phyloP scores from a whole-genome alignment of 2,329 filamentous ascomycete genomes.

The Apiospora pterosperma region DNA sequence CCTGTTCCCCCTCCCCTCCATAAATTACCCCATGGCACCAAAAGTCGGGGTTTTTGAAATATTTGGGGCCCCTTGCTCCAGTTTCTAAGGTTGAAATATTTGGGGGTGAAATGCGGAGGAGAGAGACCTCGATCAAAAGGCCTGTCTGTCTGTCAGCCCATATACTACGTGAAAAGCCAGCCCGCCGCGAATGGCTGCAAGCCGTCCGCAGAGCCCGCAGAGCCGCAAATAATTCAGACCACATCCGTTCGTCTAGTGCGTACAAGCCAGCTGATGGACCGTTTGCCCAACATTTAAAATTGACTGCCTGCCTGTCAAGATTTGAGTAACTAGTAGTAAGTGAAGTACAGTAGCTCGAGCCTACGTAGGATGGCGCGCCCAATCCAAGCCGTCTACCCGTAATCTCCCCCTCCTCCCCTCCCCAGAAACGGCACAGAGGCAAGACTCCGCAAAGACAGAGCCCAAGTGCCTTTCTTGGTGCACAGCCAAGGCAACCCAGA shows the following conservation, averaged over 20 bases:
- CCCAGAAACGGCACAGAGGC: background rate
- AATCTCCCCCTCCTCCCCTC: too few species aligned
- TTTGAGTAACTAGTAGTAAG: too few species aligned
- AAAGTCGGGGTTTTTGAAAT: background rate
- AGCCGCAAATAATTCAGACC: background rate
- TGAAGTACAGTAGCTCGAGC: background rate
- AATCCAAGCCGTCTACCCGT: background rate
- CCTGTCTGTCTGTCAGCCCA: background rate
- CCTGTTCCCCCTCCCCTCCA: background rate
- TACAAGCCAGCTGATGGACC: background rate
- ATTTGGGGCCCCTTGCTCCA: background rate
- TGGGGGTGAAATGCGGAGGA: background rate
- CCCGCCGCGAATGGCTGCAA: background rate
- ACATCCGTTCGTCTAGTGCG: background rate
- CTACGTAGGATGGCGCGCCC: background rate
- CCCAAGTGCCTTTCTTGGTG: background rate
- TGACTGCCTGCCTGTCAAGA: background rate
- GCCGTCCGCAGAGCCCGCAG: background rate
- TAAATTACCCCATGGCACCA: conserved; percentile 2
- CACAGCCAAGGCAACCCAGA: background rate
- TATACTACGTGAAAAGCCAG: background rate
- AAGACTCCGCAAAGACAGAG: background rate
- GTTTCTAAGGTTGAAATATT: background rate
- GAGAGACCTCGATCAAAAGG: background rate
- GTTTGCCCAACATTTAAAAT: background rate